Conservation (phyloP, 75 land plant species). For the Cunninghamia lanceolata region DNA sequence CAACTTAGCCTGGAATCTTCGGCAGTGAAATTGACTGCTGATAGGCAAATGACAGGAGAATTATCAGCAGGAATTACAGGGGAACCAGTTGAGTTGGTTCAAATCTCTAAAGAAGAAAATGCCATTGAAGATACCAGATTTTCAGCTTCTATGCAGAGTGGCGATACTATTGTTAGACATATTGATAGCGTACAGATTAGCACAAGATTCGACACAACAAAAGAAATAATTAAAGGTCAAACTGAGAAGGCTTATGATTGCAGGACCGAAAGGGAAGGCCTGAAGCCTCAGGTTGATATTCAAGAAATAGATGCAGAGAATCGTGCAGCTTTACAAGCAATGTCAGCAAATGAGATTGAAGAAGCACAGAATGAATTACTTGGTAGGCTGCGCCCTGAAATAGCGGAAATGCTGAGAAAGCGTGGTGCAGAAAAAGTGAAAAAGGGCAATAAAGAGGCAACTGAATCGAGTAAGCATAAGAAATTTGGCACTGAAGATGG, state of each 20-base stretch:
- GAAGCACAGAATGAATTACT: slow-evolving; percentile 77
- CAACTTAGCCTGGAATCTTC: not conserved
- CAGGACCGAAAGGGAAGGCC: not conserved
- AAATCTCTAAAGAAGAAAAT: slow-evolving; percentile 1
- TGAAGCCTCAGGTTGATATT: not conserved
- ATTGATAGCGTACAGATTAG: not conserved
- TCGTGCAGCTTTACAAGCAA: slow-evolving; percentile 41
- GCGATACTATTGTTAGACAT: not conserved
- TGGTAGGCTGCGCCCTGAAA: slow-evolving; percentile 60
- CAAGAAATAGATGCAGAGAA: slow-evolving; percentile 69
- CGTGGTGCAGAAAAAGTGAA: slow-evolving; percentile 51
- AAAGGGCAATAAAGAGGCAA: slow-evolving; percentile 12
- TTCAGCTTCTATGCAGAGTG: not conserved
- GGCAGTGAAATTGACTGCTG: not conserved
- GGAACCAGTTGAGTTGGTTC: not conserved
- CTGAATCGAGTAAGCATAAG: not conserved
- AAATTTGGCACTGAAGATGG: not conserved
- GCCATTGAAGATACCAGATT: not conserved
- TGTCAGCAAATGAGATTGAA: slow-evolving; percentile 81
- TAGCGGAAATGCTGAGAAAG: slow-evolving; percentile 63
- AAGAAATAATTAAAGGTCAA: not conserved
- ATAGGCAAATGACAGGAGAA: not conserved
- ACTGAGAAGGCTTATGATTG: not conserved
- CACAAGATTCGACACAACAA: not conserved
- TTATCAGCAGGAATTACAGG: not conserved